phyloP scores from a whole-genome alignment of 78 protist genomes.

The Tieghemostelium lacteum region DNA sequence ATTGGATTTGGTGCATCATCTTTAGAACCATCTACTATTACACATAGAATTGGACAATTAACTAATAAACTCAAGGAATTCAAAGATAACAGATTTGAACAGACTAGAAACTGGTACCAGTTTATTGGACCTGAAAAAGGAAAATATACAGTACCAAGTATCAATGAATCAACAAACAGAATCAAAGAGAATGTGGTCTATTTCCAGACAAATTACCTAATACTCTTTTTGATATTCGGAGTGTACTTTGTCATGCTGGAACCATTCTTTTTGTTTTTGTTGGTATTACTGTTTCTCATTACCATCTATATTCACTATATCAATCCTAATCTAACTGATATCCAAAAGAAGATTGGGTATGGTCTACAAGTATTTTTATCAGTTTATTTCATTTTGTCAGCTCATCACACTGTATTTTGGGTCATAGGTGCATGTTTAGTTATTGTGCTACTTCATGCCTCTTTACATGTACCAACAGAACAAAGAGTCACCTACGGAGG shows the following conservation, averaged over 20 bases:
- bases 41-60: slow-evolving; percentile 20
- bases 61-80: slow-evolving; percentile 50
- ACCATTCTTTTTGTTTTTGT: slow-evolving; percentile 56
- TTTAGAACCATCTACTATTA: slow-evolving; percentile 9
- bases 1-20: not conserved
- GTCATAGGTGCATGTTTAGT: slow-evolving; percentile 42
- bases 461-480: slow-evolving; percentile 49
- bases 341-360: slow-evolving; percentile 58
- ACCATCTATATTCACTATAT: slow-evolving; percentile 29
- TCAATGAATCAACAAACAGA: slow-evolving; percentile 1
- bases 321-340: slow-evolving; percentile 30
- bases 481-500: too few species aligned
- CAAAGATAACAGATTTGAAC: slow-evolving; percentile 24
- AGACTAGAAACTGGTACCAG: slow-evolving; percentile 42
- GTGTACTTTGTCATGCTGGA: slow-evolving; percentile 26
- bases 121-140: slow-evolving; percentile 37
- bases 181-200: slow-evolving; percentile 63
- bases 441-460: slow-evolving; percentile 42
- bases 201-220: slow-evolving; percentile 64
- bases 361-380: slow-evolving; percentile 54
- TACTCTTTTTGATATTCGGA: slow-evolving; percentile 39
- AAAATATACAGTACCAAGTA: slow-evolving; percentile 39
- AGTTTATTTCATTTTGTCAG: slow-evolving; percentile 51
- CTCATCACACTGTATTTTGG: slow-evolving; percentile 55
- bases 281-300: slow-evolving; percentile 20